Evolutionary conservation across 805 yeast species (phyloP), one percentile per base, ranked within the genome.

Genomic region (Cyberlindnera petersonii): DNA sequence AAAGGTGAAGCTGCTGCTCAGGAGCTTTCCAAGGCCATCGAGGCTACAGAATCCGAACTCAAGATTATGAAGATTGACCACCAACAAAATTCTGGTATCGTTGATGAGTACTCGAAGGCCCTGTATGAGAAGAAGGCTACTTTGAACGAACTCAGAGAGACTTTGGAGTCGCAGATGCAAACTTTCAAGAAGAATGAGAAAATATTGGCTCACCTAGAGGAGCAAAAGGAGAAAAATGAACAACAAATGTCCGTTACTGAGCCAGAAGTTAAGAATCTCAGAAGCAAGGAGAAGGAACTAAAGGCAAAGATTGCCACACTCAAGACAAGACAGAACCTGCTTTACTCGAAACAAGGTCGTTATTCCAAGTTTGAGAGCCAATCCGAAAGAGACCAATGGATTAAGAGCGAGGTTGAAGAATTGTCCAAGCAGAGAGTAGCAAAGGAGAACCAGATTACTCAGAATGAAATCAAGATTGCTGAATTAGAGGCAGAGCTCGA

Each of bases 301-400:
- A 72, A 72, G 39, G 49, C 56, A 4, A 50, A 66, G 33, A 56
- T 80, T 8, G 39, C 61, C 4, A 60, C 64, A n/a, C 49, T 71
- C 17, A 71, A 68, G 37, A 63, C 77, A 7, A 69, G 62, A 21
- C 88, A 83, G 57, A 66, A 83, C 47, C 60, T 70, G 13, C 58
- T 89, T 5, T 74, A 82, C 35, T 68, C 83, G 7, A 89, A 87
- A 53, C 84, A 79, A 50, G 86, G 84, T 29, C 75, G 88, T 35
- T 74, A 73, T 42, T 69, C 77, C 19, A 73, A 76, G 46, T 88
- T 87, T 50, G 46, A 58, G 1, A 59, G 73, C 13, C 69, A 70
- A 45, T 52, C 60, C 3, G 82, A 85, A 42, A 71, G 96, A 46
- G 82, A 87, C 55, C 31, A 43, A 2, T 86, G 94, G 91, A 66